These are phyloP conservation scores for Geranium brycei DNA, from an alignment of 345 rosid species.

Conservation along the genomic window DNA sequence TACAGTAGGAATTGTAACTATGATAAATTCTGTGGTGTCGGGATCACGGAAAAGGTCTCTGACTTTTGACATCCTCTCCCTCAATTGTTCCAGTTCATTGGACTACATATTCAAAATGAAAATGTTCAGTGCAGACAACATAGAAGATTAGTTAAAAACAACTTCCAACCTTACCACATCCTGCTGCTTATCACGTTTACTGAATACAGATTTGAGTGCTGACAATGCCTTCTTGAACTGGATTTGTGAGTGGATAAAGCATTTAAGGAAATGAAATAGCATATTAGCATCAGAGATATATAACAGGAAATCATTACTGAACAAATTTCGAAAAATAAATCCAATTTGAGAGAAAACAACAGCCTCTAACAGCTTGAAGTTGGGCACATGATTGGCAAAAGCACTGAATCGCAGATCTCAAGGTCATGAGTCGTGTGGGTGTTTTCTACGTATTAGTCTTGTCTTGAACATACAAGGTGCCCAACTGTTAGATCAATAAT, in stretches of 20 bases:
- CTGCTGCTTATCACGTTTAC: constrained; percentile 36
- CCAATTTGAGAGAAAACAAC: not conserved
- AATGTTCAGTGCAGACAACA: constrained; percentile 9
- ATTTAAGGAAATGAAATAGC: not conserved
- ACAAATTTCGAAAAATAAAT: not conserved
- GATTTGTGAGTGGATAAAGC: constrained; percentile 6
- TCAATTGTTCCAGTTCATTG: constrained; percentile 46
- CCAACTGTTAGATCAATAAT: not conserved
- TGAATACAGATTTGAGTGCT: constrained; percentile 46
- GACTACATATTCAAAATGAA: constrained; percentile 22
- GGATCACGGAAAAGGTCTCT: constrained; percentile 52
- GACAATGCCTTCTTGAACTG: constrained; percentile 68
- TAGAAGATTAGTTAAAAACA: constrained; percentile 1
- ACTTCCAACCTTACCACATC: constrained; percentile 38
- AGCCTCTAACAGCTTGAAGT: not conserved
- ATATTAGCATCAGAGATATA: not conserved
- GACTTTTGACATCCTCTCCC: constrained; percentile 58
- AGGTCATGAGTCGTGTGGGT: no score
- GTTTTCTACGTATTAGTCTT: not conserved
- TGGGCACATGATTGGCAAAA: no score
- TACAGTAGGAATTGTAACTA: constrained; percentile 82
- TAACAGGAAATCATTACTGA: not conserved
- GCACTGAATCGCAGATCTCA: no score
- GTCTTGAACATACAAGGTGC: not conserved
- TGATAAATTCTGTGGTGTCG: constrained; percentile 53